Evolutionary conservation across 306 rosid species (phyloP), one percentile per base, ranked within the genome.

Genomic region (Pterocarpus macrocarpus): DNA sequence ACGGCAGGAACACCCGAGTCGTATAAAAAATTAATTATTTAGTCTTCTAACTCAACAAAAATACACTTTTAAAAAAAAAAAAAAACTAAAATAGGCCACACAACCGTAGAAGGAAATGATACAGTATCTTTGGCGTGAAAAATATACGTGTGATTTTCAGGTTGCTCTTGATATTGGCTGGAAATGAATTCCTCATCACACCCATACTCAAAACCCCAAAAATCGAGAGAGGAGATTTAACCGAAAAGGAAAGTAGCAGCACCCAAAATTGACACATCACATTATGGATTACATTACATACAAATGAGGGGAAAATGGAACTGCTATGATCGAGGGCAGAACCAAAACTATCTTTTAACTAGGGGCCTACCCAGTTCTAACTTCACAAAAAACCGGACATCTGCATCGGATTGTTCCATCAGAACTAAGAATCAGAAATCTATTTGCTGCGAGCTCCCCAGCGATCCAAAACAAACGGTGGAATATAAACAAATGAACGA

Each of bases 231-330:
- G 52, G 28, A 22, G 28, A 36, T 56, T 53, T 61, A 45, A 62
- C 75, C 76, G 57, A 56, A 16, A 82, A 22, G 5, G 35, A 71
- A 71, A 64, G 47, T 63, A 69, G 73, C 82, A 50, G 70, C 84
- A 61, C 75, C 78, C 87, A 90, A 87, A 89, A 89, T 73, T 88
- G 87, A 57, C 78, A 50, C 79, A 86, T 57, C 91, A 73, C 74
- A 86, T 28, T 41, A 63, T 67, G 86, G 57, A 84, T 76, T 83
- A 85, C 86, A 75, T 56, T 47, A 73, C 83, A 76, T 65, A 71
- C 87, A 71, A 83, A 65, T 71, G 77, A 59, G 59, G 77, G 47
- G 13, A 56, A n/a, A 61, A 62, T 7, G 79, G 49, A 62, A 79
- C 73, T 41, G 36, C 83, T 64, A 73, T 70, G 65, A 69, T 44